Evolutionary conservation across 208 protist genomes (phyloP).

Genomic region (Phytomonas sp.): DNA sequence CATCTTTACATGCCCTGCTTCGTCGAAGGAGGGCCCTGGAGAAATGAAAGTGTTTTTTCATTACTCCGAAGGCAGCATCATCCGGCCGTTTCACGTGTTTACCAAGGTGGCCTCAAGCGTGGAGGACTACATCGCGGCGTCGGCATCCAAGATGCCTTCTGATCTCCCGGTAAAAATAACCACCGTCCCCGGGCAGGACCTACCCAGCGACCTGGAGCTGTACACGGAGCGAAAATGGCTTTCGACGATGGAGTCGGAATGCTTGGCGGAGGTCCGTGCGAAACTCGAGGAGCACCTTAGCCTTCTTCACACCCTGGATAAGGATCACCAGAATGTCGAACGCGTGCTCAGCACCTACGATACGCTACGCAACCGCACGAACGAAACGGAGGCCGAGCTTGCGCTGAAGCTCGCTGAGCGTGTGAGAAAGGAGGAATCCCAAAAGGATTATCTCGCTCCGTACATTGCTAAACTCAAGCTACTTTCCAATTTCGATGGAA

Average conservation of each 20-base stretch:
- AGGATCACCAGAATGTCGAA: slow-evolving; percentile 31
- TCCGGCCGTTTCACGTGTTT: slow-evolving; percentile 77
- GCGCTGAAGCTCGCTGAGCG: slow-evolving; percentile 61
- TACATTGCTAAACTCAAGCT: slow-evolving; percentile 84
- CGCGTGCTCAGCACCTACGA: slow-evolving; percentile 68
- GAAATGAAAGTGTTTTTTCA: slow-evolving; percentile 88
- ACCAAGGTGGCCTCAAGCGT: slow-evolving; percentile 55
- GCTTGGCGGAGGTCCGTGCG: slow-evolving; percentile 44
- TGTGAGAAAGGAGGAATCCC: slow-evolving; percentile 56
- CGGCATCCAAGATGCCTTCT: slow-evolving; percentile 17
- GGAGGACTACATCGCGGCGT: slow-evolving; percentile 69
- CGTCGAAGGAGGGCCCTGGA: slow-evolving; percentile 15
- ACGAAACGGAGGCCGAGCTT: slow-evolving; percentile 73
- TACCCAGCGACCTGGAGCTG: slow-evolving; percentile 67
- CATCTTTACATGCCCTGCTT: neutral
- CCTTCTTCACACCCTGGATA: slow-evolving; percentile 41
- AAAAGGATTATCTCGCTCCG: slow-evolving; percentile 84
- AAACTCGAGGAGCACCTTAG: slow-evolving; percentile 48
- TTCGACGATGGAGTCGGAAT: slow-evolving; percentile 42
- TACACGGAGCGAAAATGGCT: slow-evolving; percentile 83
- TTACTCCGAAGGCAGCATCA: slow-evolving; percentile 58
- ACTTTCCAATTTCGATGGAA: slow-evolving; percentile 52
- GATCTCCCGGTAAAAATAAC: slow-evolving; percentile 51
- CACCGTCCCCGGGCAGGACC: slow-evolving; percentile 47
- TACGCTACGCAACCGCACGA: slow-evolving; percentile 82